Evolutionary conservation across 163 green algal genomes (phyloP), one percentile per base, ranked within the genome.

Genomic region (Scenedesmus sp.): DNA sequence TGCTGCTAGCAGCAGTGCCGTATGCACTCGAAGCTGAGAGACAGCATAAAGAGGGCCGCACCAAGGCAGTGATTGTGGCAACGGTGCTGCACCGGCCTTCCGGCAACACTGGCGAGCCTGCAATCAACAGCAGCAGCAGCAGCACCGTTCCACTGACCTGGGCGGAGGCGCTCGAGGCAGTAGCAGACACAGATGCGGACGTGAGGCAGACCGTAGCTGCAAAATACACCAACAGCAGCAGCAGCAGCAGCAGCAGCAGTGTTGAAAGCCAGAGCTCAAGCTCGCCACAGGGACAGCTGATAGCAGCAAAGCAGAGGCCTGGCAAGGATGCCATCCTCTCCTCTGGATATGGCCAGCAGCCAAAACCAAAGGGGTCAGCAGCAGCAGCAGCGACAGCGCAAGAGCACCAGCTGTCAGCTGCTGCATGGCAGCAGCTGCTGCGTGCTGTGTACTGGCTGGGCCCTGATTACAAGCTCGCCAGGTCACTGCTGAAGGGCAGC

Each of bases 361-460:
- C 12, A 3, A 76, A 76, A 7, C 18, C 66, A 13, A 76, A 76
- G 66, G 8, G 66, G 66, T 4, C 66, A 76, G 18, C 34, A 46
- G 18, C 66, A 8, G 4, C 18, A 34, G 66, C 16, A 6, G 66
- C 6, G 2, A 20, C 66, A 13, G 18, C 26, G 66, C 66, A 34
- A 8, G 16, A 76, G 66, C 66, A 76, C 18, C 66, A 76, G 66
- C 66, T 76, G 66, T 76, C 66, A 52, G 13, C 12, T 52, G 70
- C 70, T 15, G 23, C 70, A 52, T 3, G 46, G 70, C 70, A 79
- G 70, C 70, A 52, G 70, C 70, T 79, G 70, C 70, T 79, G 70
- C 70, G 70, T 52, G 70, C 70, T 79, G 70, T 79, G 20, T 79
- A 79, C 70, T 79, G 70, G 70, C 23, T 79, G 70, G 70, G 70